Evolutionary conservation across 2,329 filamentous ascomycete species (phyloP).

Genomic region (Trichophyton verrucosum): DNA sequence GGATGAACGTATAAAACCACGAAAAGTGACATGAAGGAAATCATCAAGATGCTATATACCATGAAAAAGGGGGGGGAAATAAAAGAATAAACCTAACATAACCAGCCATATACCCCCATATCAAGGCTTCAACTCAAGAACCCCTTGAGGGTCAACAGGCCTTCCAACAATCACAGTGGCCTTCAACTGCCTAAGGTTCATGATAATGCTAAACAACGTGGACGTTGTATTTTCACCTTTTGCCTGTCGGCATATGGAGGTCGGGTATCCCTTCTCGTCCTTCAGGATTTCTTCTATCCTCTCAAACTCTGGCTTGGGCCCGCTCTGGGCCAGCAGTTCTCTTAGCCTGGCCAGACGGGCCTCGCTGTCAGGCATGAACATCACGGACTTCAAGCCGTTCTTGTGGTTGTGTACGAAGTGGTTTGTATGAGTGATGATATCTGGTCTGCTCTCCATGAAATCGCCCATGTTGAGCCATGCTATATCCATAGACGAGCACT

Average conservation of each 20-base stretch:
- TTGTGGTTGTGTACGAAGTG: constrained; percentile 18
- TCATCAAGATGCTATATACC: too few species aligned
- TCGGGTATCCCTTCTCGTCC: constrained; percentile 23
- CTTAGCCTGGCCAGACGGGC: constrained; percentile 21
- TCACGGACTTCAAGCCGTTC: constrained; percentile 12
- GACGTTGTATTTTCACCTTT: constrained; percentile 19
- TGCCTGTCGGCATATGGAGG: constrained; percentile 23
- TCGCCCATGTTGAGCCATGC: constrained; percentile 11
- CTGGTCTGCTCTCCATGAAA: constrained; percentile 6
- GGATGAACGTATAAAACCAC: too few species aligned
- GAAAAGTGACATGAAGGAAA: too few species aligned
- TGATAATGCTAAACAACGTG: constrained; percentile 31
- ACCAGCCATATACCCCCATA: constrained; percentile 10
- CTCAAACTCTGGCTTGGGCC: constrained; percentile 11
- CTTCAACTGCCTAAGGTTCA: constrained; percentile 24
- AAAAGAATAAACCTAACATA: not conserved
- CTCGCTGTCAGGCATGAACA: constrained; percentile 17
- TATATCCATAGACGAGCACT: constrained; percentile 30
- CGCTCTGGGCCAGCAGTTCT: constrained; percentile 15
- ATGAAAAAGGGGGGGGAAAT: not conserved
- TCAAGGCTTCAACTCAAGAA: constrained; percentile 19
- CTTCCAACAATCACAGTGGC: constrained; percentile 25
- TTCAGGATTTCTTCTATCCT: constrained; percentile 22
- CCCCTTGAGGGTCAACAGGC: constrained; percentile 20
- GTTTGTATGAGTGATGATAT: constrained; percentile 21